Evolutionary conservation across 306 rosid species (phyloP).

Genomic region (Cotoneaster glaucophyllus): DNA sequence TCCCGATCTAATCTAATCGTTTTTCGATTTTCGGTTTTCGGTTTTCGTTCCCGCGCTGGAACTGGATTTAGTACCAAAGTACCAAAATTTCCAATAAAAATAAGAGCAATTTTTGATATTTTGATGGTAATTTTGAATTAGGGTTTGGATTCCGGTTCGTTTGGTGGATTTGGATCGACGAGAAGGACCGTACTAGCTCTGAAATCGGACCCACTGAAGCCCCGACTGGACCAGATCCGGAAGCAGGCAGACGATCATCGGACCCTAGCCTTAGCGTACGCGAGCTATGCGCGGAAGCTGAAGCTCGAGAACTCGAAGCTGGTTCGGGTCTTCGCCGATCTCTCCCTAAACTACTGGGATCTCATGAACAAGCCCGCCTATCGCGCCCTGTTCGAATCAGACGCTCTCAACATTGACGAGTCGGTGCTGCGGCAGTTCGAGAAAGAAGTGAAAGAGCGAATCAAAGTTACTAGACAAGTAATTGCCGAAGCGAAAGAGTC

Average conservation of each 20-base stretch:
- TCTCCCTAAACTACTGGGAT: slow-evolving; percentile 67
- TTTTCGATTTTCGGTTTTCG: not conserved
- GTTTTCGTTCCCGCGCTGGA: not conserved
- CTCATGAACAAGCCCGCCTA: slow-evolving; percentile 60
- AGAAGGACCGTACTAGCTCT: slow-evolving; percentile 68
- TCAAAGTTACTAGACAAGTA: slow-evolving; percentile 72
- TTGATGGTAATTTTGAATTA: slow-evolving; percentile 21
- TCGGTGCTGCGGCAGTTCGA: slow-evolving; percentile 68
- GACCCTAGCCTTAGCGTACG: slow-evolving; percentile 60
- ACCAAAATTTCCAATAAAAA: not conserved
- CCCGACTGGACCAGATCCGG: slow-evolving; percentile 84
- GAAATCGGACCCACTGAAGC: slow-evolving; percentile 84
- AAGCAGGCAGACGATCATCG: slow-evolving; percentile 93
- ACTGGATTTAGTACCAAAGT: not conserved
- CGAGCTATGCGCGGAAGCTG: slow-evolving; percentile 77
- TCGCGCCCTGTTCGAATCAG: slow-evolving; percentile 44
- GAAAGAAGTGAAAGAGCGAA: slow-evolving; percentile 89
- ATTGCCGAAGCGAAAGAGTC: slow-evolving; percentile 82
- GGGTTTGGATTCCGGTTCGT: slow-evolving; percentile 42
- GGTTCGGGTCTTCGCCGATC: slow-evolving; percentile 74
- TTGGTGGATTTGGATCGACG: slow-evolving; percentile 44
- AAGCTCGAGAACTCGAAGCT: slow-evolving; percentile 90
- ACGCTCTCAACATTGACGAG: slow-evolving; percentile 55
- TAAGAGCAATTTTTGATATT: not conserved
- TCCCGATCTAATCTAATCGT: not conserved